Evolutionary conservation across 2,329 filamentous ascomycete species (phyloP).

Genomic region (Phaeosphaeria sp.): DNA sequence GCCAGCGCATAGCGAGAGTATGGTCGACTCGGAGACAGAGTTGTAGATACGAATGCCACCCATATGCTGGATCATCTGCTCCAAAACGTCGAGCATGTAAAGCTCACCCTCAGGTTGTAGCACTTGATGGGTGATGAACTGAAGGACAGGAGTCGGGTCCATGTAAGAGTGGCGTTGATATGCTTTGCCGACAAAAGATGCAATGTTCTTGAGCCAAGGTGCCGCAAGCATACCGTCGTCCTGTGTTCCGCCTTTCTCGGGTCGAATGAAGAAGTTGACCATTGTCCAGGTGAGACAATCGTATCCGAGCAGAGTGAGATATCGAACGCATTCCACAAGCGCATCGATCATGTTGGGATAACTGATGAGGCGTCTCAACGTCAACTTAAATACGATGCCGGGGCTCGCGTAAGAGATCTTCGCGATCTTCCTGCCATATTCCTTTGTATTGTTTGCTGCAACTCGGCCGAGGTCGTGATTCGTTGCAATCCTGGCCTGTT

Average conservation of each 20-base stretch:
- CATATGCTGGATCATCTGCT: slow-evolving; percentile 91
- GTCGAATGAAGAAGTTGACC: slow-evolving; percentile 71
- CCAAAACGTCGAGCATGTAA: slow-evolving; percentile 88
- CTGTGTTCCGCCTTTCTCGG: slow-evolving; percentile 65
- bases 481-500: slow-evolving; percentile 77
- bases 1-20: slow-evolving; percentile 87
- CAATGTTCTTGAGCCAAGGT: slow-evolving; percentile 88
- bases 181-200: slow-evolving; percentile 88
- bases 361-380: slow-evolving; percentile 87
- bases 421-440: slow-evolving; percentile 86
- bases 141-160: slow-evolving; percentile 82
- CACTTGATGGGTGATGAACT: slow-evolving; percentile 88
- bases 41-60: slow-evolving; percentile 86
- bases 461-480: slow-evolving; percentile 87
- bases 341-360: slow-evolving; percentile 96
- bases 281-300: slow-evolving; percentile 94
- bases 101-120: slow-evolving; percentile 76
- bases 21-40: slow-evolving; percentile 87
- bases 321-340: slow-evolving; percentile 91
- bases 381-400: slow-evolving; percentile 87
- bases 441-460: slow-evolving; percentile 82
- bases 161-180: slow-evolving; percentile 86
- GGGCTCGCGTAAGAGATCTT: slow-evolving; percentile 93
- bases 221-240: slow-evolving; percentile 78
- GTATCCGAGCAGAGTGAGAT: slow-evolving; percentile 91